A percentile compares a stretch with the other conserved stretches of the same genome.
Evolutionary conservation across 164 flowering plant species (phyloP).

Genomic region (Aristolochia californica): DNA sequence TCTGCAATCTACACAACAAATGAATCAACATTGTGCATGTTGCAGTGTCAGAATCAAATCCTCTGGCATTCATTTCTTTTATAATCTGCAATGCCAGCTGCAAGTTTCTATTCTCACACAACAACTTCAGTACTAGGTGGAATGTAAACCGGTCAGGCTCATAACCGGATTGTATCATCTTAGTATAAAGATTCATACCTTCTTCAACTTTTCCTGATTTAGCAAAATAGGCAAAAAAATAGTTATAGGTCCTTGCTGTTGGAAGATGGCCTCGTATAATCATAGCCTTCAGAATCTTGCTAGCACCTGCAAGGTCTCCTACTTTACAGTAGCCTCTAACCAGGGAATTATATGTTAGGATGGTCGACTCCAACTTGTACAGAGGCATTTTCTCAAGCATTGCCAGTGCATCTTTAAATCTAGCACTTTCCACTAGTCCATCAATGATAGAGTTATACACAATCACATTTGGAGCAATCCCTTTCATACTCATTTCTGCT

Average conservation of each 20-base stretch:
- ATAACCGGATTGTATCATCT: constrained; percentile 66
- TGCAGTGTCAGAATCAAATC: constrained; percentile 57
- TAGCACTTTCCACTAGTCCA: constrained; percentile 64
- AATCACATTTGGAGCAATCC: constrained; percentile 49
- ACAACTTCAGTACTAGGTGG: constrained; percentile 66
- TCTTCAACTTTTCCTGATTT: constrained; percentile 52
- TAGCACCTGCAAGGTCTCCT: constrained; percentile 23
- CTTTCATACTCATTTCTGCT: constrained; percentile 49
- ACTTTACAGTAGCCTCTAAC: constrained; percentile 28
- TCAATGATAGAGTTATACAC: constrained; percentile 68
- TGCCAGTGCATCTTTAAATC: constrained; percentile 51
- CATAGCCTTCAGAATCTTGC: constrained; percentile 71
- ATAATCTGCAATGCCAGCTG: constrained; percentile 52
- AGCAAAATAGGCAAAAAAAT: constrained; percentile 49
- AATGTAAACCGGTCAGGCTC: constrained; percentile 58
- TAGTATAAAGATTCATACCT: constrained; percentile 67
- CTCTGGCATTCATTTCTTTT: constrained; percentile 65
- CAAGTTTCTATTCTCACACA: constrained; percentile 52
- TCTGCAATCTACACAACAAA: constrained; percentile 54
- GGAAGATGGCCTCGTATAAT: constrained; percentile 45
- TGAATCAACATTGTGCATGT: constrained; percentile 69
- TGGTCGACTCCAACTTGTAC: constrained; percentile 48
- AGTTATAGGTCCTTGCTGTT: constrained; percentile 72
- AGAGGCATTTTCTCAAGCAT: constrained; percentile 42
- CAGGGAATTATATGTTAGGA: constrained; percentile 63